Base-by-base conservation (phyloP, 163 green algal genomes). In the Scenedesmus sp. region DNA sequence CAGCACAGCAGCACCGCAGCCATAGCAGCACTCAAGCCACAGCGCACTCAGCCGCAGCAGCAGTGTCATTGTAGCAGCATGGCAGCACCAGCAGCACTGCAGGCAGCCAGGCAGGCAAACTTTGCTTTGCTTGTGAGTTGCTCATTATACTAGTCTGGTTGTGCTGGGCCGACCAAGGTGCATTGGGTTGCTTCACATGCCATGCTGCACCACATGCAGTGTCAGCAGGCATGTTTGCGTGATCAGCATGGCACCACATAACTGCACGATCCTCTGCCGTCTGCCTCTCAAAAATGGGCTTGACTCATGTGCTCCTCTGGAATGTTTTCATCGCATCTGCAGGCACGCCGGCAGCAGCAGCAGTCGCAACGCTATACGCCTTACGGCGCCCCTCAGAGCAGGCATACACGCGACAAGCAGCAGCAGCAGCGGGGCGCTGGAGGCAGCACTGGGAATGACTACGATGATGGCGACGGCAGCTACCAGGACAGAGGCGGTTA, bases 351-450 rank as follows among this genome's bases (percentile, higher is more conserved):
- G 10, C 56, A 52, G 83, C 83, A 84, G 26, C 77, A 88, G 56
- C 56, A 64, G 59, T 52, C 83, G 66, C 83, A 88, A 9, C 83
- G 83, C 23, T 88, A 88, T 23, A 74, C 57, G 8, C 83, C 83
- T 0, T 88, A 88, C n/a, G 67, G 59, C 2, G 70, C 70, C 1
- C 70, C 70, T 3, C 70, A 46, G 70, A 52, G 70, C 70, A 79
- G 23, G 23, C 5, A 26, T 52, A 23, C 0, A 5, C 70, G 70
- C 0, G 70, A 79, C 23, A 79, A 15, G 9, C 59, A 79, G 23
- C 70, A 79, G 70, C 23, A 52, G 70, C 70, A 79, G 70, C 70
- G 20, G 15, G 70, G 70, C 2, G 70, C 70, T 15, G 70, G 70
- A 0, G 66, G 66, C 15, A 26, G 52, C 46, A 20, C 23, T 12